Percentiles rank a stretch among this genome's conserved stretches.
Evolutionary conservation across 2,329 filamentous ascomycete species (phyloP).

Genomic region (Fusarium sp.): DNA sequence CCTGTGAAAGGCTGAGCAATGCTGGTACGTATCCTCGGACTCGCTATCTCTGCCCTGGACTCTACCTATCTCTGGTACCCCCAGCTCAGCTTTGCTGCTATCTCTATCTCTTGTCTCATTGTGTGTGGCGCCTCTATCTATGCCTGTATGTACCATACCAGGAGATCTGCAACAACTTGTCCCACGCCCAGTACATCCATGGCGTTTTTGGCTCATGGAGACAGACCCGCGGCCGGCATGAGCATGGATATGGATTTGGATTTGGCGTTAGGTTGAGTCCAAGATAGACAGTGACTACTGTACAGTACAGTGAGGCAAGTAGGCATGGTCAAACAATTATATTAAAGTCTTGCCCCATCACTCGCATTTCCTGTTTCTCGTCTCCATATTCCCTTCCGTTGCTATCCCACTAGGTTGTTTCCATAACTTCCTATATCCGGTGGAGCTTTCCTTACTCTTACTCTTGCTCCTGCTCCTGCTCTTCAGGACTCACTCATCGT

Average conservation of each 20-base stretch:
- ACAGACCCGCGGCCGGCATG: constrained; percentile 9
- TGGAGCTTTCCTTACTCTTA: constrained; percentile 20
- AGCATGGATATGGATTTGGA: constrained; percentile 5
- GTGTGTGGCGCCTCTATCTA: constrained; percentile 27
- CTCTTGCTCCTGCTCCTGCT: no score
- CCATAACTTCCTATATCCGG: constrained; percentile 13
- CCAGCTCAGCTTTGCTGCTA: constrained; percentile 10
- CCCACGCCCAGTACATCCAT: constrained; percentile 24
- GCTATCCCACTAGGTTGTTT: constrained; percentile 20
- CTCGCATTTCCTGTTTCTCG: not conserved
- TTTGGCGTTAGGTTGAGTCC: constrained; percentile 2
- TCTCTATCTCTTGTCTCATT: constrained; percentile 20
- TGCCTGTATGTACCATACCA: constrained; percentile 3
- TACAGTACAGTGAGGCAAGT: not conserved
- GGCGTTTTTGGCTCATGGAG: constrained; percentile 29
- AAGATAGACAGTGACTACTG: constrained; percentile 5
- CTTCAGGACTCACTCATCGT: constrained; percentile 5
- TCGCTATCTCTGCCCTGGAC: constrained; percentile 17
- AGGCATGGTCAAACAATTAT: constrained; percentile 17
- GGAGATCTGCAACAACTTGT: constrained; percentile 24
- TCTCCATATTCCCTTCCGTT: constrained; percentile 15
- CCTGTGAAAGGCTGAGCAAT: constrained; percentile 16
- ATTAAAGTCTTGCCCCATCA: constrained; percentile 30
- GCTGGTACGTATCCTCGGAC: constrained; percentile 5
- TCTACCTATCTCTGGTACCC: constrained; percentile 22